Evolutionary conservation across 148 eudicot genomes (phyloP).

Genomic region (Rhododendron ovatum): DNA sequence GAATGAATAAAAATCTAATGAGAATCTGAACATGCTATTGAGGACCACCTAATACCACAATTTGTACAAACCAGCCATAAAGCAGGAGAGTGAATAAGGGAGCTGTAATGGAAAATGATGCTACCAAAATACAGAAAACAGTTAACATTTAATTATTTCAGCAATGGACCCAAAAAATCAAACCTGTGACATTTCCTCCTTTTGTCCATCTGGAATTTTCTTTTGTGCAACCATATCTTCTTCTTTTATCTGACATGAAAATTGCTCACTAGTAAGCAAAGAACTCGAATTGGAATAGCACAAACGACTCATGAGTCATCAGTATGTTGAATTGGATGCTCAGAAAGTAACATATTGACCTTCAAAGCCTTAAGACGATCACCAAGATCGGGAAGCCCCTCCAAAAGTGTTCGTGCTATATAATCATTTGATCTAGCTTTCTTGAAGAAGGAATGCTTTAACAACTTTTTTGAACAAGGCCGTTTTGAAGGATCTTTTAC

Average conservation of each 20-base stretch:
- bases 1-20: too few relatives aligned
- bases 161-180: neutral
- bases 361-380: conserved; percentile 70
- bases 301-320: too few relatives aligned
- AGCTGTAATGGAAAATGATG: neutral
- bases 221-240: conserved; percentile 94
- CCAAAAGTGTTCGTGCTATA: conserved; percentile 59
- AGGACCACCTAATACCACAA: too few relatives aligned
- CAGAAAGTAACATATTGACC: conserved; percentile 28
- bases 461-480: conserved; percentile 71
- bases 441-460: conserved; percentile 85
- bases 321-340: neutral
- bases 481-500: conserved; percentile 93
- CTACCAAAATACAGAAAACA: neutral
- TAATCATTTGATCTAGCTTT: conserved; percentile 86
- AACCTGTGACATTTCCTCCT: conserved; percentile 97
- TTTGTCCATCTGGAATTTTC: conserved; percentile 91
- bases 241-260: conserved; percentile 58
- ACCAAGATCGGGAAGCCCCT: conserved; percentile 80
- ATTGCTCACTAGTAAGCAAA: neutral
- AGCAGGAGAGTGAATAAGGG: too few relatives aligned
- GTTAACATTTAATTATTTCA: neutral
- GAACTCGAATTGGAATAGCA: neutral
- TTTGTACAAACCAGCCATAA: too few relatives aligned
- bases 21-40: too few relatives aligned